Percentiles rank a stretch among this genome's conserved stretches.
Evolutionary conservation across 305 asterid species (phyloP).

Genomic region (Fraxinus sp.): DNA sequence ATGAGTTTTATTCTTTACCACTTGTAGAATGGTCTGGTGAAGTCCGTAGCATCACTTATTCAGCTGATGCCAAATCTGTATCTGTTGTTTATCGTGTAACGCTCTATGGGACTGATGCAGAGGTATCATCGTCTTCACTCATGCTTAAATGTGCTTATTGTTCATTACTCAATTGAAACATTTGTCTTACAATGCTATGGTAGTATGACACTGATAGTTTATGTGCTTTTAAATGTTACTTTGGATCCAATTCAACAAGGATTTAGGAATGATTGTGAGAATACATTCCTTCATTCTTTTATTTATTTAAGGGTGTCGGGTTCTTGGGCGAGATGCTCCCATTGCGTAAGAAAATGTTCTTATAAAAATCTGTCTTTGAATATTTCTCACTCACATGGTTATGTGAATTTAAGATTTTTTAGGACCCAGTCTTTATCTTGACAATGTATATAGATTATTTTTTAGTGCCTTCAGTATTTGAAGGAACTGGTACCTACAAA

Average conservation of each 20-base stretch:
- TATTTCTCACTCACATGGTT: background rate
- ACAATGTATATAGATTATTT: background rate
- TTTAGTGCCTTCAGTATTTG: background rate
- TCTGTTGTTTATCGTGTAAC: slow-evolving; percentile 88
- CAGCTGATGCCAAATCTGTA: slow-evolving; percentile 70
- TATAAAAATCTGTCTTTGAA: background rate
- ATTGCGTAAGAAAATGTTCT: background rate
- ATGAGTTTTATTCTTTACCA: slow-evolving; percentile 14
- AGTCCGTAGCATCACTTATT: slow-evolving; percentile 70
- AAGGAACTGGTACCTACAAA: background rate
- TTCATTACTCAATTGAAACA: background rate
- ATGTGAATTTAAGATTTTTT: slow-evolving; percentile 7
- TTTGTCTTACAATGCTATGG: background rate
- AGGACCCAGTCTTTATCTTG: slow-evolving; percentile 11
- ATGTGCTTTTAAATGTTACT: background rate
- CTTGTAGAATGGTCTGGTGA: slow-evolving; percentile 89
- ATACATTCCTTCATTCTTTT: background rate
- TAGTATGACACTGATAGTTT: background rate
- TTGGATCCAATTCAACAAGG: background rate
- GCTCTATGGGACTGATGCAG: slow-evolving; percentile 87
- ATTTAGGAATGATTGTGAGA: background rate
- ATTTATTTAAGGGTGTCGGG: background rate
- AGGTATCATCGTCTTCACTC: slow-evolving; percentile 45
- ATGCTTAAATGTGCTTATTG: slow-evolving; percentile 5
- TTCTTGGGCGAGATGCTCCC: background rate